Percentiles rank a stretch among this genome's conserved stretches.
phyloP scores from a whole-genome alignment of 768 basidiomycete genomes.

The Leccinum ochraceum region DNA sequence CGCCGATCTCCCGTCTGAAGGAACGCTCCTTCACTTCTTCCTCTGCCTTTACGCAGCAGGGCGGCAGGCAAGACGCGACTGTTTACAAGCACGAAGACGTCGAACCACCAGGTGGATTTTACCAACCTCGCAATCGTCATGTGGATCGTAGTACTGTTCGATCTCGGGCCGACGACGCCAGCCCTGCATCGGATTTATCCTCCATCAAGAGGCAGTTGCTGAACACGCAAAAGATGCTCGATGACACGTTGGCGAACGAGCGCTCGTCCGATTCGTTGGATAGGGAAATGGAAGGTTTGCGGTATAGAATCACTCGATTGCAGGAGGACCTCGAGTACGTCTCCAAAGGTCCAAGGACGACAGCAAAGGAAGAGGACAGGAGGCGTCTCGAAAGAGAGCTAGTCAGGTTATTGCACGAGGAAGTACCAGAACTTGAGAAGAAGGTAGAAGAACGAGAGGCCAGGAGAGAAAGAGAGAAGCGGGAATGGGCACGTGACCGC shows the following conservation, averaged over 20 bases:
- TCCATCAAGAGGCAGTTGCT: constrained; percentile 85
- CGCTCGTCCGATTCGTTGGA: constrained; percentile 81
- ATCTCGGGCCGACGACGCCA: constrained; percentile 66
- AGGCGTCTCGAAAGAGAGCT: constrained; percentile 87
- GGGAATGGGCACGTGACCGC: constrained; percentile 76
- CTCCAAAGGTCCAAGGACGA: constrained; percentile 68
- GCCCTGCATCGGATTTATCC: constrained; percentile 65
- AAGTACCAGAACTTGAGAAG: constrained; percentile 87
- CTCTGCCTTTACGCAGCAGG: constrained; percentile 47
- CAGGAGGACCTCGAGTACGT: constrained; percentile 92
- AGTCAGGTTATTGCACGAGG: constrained; percentile 82
- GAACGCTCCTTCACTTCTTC: constrained; percentile 69
- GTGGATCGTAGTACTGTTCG: constrained; percentile 83
- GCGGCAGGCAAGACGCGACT: constrained; percentile 80
- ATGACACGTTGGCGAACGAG: constrained; percentile 66
- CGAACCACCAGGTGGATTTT: constrained; percentile 61
- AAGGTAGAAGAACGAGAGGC: constrained; percentile 79
- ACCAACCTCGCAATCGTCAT: constrained; percentile 81
- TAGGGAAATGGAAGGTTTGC: constrained; percentile 78
- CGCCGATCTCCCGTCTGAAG: constrained; percentile 61
- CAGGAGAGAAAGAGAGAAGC: constrained; percentile 71
- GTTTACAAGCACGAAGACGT: constrained; percentile 84
- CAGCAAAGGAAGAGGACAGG: constrained; percentile 81
- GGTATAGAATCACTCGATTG: constrained; percentile 80
- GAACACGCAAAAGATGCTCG: constrained; percentile 78